phyloP scores from a whole-genome alignment of 441 rosid genomes.

The Adansonia grandidieri region DNA sequence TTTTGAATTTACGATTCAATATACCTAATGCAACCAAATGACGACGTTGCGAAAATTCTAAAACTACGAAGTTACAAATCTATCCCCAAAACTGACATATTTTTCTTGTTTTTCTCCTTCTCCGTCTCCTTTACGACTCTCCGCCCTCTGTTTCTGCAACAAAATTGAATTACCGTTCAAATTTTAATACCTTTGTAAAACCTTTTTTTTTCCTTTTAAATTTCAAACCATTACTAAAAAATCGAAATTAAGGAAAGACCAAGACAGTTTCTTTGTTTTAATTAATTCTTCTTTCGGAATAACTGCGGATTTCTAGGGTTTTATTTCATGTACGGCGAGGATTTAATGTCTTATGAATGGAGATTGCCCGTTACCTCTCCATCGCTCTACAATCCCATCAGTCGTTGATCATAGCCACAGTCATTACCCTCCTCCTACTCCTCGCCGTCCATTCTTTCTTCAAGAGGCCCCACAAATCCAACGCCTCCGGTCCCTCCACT shows the following conservation, averaged over 20 bases:
- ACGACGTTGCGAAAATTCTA: neutral
- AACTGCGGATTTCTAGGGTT: slow-evolving; percentile 40
- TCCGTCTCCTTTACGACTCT: slow-evolving; percentile 27
- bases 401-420: slow-evolving; percentile 54
- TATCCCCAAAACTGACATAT: slow-evolving; percentile 28
- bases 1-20: too few species aligned
- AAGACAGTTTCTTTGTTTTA: neutral
- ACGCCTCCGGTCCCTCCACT: slow-evolving; percentile 13
- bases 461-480: slow-evolving; percentile 26
- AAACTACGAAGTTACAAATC: neutral
- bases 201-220: neutral
- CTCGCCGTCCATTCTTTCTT: slow-evolving; percentile 45
- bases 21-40: neutral
- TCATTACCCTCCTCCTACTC: slow-evolving; percentile 49
- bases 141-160: slow-evolving; percentile 14
- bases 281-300: neutral
- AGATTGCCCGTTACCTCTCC: slow-evolving; percentile 44
- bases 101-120: slow-evolving; percentile 19
- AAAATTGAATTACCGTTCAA: neutral
- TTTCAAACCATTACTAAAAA: neutral
- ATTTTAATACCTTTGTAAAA: neutral
- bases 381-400: slow-evolving; percentile 38
- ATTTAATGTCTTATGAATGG: slow-evolving; percentile 65
- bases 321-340: slow-evolving; percentile 42
- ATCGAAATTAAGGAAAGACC: neutral